A percentile compares a stretch with the other conserved stretches of the same genome.
phyloP scores from a whole-genome alignment of 2,329 filamentous ascomycete species.

The Fusarium domesticum region DNA sequence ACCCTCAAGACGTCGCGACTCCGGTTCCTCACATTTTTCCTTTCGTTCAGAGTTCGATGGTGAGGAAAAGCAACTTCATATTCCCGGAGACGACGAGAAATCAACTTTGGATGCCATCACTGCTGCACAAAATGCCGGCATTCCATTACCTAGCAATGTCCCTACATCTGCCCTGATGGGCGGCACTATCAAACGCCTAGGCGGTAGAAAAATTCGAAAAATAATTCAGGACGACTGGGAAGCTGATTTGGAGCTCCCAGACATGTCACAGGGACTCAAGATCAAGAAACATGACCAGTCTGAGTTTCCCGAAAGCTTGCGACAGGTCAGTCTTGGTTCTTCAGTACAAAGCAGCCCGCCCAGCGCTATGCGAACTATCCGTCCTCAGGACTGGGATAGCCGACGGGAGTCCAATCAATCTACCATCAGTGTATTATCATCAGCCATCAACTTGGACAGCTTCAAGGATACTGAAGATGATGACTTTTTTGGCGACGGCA shows the following conservation, averaged over 20 bases:
- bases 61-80: conserved; percentile 82
- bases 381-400: conserved; percentile 26
- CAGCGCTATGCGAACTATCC: conserved; percentile 36
- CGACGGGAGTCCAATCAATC: conserved; percentile 32
- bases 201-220: conserved; percentile 68
- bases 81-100: conserved; percentile 80
- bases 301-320: conserved; percentile 65
- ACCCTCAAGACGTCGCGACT: conserved; percentile 61
- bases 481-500: conserved; percentile 61
- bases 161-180: conserved; percentile 86
- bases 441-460: conserved; percentile 57
- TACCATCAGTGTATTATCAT: conserved; percentile 36
- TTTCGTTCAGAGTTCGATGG: conserved; percentile 80
- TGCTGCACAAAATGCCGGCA: conserved; percentile 82
- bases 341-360: conserved; percentile 49
- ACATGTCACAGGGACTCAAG: conserved; percentile 55
- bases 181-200: conserved; percentile 88
- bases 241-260: conserved; percentile 71
- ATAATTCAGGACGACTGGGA: conserved; percentile 78
- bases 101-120: conserved; percentile 83
- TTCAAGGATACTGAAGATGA: conserved; percentile 64
- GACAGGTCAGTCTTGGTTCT: conserved; percentile 61
- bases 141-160: conserved; percentile 83
- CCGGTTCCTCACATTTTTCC: conserved; percentile 77
- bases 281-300: conserved; percentile 61